A percentile compares a stretch with the other conserved stretches of the same genome.
phyloP scores from a whole-genome alignment of 129 eudicot species.

The Silybum marianum region DNA sequence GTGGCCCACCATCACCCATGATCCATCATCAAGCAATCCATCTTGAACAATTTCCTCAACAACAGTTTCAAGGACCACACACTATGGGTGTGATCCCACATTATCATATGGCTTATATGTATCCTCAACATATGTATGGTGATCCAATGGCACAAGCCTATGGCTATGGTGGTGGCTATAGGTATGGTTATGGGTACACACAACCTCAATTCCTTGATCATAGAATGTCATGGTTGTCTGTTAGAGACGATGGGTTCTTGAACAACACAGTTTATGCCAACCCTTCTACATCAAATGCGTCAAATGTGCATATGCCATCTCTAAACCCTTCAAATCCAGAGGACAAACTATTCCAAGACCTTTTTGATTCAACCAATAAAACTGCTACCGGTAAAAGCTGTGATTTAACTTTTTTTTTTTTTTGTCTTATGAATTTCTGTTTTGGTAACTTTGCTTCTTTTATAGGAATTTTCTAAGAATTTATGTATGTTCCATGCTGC shows the following conservation, averaged over 20 bases:
- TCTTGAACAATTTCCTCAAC: slow-evolving; percentile 1
- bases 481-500: background rate
- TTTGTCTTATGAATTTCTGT: background rate
- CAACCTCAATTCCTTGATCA: background rate
- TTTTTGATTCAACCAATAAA: background rate
- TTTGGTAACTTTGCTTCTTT: background rate
- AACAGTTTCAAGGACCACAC: background rate
- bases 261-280: background rate
- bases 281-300: background rate
- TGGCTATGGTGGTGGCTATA: slow-evolving; percentile 1
- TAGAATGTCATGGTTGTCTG: background rate
- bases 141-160: slow-evolving; percentile 4
- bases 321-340: background rate
- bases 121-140: slow-evolving; percentile 8
- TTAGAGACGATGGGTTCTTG: background rate
- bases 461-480: background rate
- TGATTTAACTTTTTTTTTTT: background rate
- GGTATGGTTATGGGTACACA: background rate
- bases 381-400: background rate
- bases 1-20: slow-evolving; percentile 1
- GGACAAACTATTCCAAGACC: background rate
- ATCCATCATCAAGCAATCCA: background rate
- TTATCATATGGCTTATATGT: background rate
- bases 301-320: background rate
- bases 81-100: background rate